phyloP scores from a whole-genome alignment of 2,329 filamentous ascomycete genomes.

The Clonostachys byssicola region DNA sequence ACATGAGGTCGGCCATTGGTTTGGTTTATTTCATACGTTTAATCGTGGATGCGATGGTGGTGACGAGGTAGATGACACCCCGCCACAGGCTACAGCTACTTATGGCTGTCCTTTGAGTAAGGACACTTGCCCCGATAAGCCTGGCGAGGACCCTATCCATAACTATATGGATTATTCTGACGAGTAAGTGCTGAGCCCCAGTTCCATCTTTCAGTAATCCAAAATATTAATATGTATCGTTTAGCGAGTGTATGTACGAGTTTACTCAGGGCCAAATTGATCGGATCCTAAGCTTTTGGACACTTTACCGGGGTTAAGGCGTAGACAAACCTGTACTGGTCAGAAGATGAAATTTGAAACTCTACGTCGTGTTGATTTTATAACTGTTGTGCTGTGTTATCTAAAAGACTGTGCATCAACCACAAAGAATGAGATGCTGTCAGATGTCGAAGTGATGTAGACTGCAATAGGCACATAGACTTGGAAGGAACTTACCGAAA shows the following conservation, averaged over 20 bases:
- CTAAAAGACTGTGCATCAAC: too few relatives aligned
- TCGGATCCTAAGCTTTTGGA: conserved; percentile 33
- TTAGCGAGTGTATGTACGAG: conserved; percentile 34
- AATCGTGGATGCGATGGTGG: conserved; percentile 31
- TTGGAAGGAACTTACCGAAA: too few relatives aligned
- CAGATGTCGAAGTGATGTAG: too few relatives aligned
- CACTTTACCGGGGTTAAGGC: conserved; percentile 21
- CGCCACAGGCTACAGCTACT: conserved; percentile 22
- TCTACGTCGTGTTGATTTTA: too few relatives aligned
- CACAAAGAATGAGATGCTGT: too few relatives aligned
- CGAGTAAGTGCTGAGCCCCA: conserved; percentile 24
- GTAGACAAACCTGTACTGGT: too few relatives aligned
- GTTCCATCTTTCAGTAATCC: neutral
- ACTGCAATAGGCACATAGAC: too few relatives aligned
- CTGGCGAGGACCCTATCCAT: conserved; percentile 26
- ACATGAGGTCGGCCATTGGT: conserved; percentile 45
- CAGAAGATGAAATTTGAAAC: too few relatives aligned
- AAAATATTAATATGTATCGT: neutral
- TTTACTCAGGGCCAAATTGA: conserved; percentile 36
- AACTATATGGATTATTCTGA: conserved; percentile 35
- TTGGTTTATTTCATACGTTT: conserved; percentile 43
- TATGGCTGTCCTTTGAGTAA: conserved; percentile 28
- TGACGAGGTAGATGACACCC: conserved; percentile 34
- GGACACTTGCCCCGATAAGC: conserved; percentile 23
- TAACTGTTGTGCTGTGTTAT: too few relatives aligned